phyloP scores from a whole-genome alignment of 768 basidiomycete species.

The Pisolithus albus region DNA sequence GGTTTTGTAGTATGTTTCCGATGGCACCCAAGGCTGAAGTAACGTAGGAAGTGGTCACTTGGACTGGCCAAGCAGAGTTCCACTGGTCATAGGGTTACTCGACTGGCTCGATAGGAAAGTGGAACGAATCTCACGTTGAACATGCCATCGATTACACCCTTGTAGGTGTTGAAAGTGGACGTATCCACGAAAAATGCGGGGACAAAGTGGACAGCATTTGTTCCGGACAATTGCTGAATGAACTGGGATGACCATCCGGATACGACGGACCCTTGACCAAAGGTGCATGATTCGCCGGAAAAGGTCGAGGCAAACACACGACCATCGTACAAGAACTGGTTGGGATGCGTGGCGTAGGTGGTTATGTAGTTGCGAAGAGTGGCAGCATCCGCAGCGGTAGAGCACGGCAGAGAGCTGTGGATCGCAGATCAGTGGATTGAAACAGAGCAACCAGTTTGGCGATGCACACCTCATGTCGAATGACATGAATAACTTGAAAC shows the following conservation, averaged over 20 bases:
- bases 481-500: constrained; percentile 71
- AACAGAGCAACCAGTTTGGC: neutral
- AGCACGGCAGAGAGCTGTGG: constrained; percentile 49
- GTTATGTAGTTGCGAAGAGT: constrained; percentile 48
- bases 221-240: constrained; percentile 38
- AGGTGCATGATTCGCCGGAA: constrained; percentile 60
- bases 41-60: constrained; percentile 36
- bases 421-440: neutral
- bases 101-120: constrained; percentile 5
- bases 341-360: constrained; percentile 48
- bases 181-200: constrained; percentile 66
- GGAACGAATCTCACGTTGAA: constrained; percentile 42
- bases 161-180: constrained; percentile 38
- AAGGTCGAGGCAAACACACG: constrained; percentile 64
- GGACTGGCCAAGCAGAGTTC: constrained; percentile 75
- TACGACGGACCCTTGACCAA: constrained; percentile 46
- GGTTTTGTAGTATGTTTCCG: constrained; percentile 11
- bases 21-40: constrained; percentile 6
- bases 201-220: constrained; percentile 50
- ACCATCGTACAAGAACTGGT: constrained; percentile 44
- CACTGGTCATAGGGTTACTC: constrained; percentile 38
- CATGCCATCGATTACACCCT: constrained; percentile 47
- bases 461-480: constrained; percentile 67
- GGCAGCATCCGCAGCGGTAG: constrained; percentile 39
- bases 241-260: constrained; percentile 57